These are phyloP conservation scores for Bonia amplexicaulis DNA, from an alignment of 176 grass and related monocot genomes.

Conservation along the genomic window DNA sequence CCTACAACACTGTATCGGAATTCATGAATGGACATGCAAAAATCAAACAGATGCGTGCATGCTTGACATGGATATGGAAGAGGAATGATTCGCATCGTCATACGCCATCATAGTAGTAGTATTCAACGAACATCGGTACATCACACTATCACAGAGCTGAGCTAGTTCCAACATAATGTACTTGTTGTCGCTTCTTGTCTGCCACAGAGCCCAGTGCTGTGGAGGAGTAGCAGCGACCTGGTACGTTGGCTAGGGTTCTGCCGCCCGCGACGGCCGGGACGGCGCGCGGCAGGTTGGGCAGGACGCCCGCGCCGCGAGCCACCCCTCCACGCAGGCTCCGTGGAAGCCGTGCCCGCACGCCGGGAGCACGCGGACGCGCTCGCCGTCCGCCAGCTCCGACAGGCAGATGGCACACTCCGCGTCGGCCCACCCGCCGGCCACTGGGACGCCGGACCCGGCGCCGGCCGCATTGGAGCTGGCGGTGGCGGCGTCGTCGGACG, in stretches of 20 bases:
- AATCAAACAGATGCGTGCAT: too few relatives aligned
- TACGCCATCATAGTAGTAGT: neutral
- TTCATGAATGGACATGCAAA: too few relatives aligned
- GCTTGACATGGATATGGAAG: neutral
- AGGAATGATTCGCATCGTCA: neutral
- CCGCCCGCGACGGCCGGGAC: slow-evolving; percentile 12
- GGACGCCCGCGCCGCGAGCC: slow-evolving; percentile 55
- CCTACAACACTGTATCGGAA: too few relatives aligned
- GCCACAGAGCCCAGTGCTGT: neutral
- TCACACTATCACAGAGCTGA: neutral
- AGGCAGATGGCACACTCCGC: slow-evolving; percentile 73
- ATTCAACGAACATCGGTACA: neutral
- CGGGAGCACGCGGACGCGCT: slow-evolving; percentile 54
- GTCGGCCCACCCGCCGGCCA: slow-evolving; percentile 40
- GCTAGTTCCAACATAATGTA: neutral
- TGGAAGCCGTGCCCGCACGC: slow-evolving; percentile 78
- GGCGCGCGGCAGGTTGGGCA: slow-evolving; percentile 80
- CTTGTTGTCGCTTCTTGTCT: neutral
- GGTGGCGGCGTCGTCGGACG: neutral
- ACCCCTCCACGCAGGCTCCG: slow-evolving; percentile 59
- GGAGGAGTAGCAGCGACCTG: neutral
- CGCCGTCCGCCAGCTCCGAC: slow-evolving; percentile 57
- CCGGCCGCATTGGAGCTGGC: neutral
- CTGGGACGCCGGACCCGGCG: neutral
- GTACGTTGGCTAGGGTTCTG: slow-evolving; percentile 21